A percentile compares a stretch with the other conserved stretches of the same genome.
Conservation (phyloP, 2,329 filamentous ascomycete species). For the Ramularia collo-cygni region DNA sequence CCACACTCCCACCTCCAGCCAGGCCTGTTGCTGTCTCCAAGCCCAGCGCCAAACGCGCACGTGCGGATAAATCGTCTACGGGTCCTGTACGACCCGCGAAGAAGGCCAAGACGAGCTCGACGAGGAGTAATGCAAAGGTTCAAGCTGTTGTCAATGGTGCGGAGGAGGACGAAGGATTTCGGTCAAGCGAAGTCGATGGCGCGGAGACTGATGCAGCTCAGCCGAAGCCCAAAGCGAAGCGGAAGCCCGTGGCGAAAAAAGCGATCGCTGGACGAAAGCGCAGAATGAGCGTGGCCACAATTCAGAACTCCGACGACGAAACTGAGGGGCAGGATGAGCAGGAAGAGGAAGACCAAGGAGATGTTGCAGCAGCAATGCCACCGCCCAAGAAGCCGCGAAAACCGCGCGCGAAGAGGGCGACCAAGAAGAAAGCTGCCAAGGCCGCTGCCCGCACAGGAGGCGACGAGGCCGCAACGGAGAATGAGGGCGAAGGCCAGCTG, state of each 20-base stretch:
- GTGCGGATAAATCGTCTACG: constrained; percentile 2
- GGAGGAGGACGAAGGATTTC: constrained; percentile 2
- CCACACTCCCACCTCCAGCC: too few species aligned
- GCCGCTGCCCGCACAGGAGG: not conserved
- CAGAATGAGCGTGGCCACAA: constrained; percentile 13
- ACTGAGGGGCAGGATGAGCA: constrained; percentile 5
- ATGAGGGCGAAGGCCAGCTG: not conserved
- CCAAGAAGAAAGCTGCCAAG: constrained; percentile 1
- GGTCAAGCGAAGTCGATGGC: not conserved
- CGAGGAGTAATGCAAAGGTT: constrained; percentile 17
- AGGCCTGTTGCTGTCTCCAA: not conserved
- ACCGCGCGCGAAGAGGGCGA: constrained; percentile 4
- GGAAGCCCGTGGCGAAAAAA: constrained; percentile 1
- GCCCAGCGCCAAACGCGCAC: constrained; percentile 7
- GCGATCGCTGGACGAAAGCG: constrained; percentile 1
- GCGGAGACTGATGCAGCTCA: constrained; percentile 2
- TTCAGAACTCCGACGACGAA: constrained; percentile 17
- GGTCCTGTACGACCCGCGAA: constrained; percentile 14
- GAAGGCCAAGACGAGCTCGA: constrained; percentile 16
- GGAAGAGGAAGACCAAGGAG: constrained; percentile 4
- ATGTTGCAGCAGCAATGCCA: not conserved
- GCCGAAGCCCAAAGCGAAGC: constrained; percentile 1
- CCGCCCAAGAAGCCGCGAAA: constrained; percentile 7
- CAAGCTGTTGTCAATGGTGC: constrained; percentile 14
- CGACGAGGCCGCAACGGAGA: constrained; percentile 1